Percentiles rank a stretch among this genome's conserved stretches.
Evolutionary conservation across 106 monocot species (phyloP).

Genomic region (Narthecium ossifragum): DNA sequence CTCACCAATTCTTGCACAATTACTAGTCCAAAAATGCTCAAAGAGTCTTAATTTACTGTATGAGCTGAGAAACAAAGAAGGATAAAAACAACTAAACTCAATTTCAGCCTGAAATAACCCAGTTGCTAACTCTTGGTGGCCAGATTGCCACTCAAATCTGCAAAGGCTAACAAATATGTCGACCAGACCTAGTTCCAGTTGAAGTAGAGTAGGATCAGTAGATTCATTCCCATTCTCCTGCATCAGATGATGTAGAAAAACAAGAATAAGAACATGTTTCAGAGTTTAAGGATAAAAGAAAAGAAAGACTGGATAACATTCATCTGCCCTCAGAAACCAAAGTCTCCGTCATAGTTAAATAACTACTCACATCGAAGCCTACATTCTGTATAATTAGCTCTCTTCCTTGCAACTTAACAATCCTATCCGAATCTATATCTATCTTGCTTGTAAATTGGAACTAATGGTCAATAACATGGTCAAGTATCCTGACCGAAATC

Average conservation of each 20-base stretch:
- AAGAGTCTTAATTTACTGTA: conserved; percentile 80
- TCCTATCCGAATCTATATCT: too few species aligned
- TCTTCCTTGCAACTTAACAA: too few species aligned
- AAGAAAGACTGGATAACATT: too few species aligned
- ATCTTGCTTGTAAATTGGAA: too few species aligned
- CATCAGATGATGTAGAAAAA: conserved; percentile 3
- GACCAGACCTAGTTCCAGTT: conserved; percentile 72
- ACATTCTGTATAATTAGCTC: too few species aligned
- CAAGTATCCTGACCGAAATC: too few species aligned
- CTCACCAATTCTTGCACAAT: conserved; percentile 77
- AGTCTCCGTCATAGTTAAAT: too few species aligned
- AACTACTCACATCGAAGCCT: too few species aligned
- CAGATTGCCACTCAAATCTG: conserved; percentile 95
- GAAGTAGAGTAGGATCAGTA: conserved; percentile 34
- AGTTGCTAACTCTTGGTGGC: conserved; percentile 79
- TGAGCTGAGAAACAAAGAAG: conserved; percentile 63
- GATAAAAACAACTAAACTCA: conserved; percentile 77
- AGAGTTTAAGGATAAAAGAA: background rate
- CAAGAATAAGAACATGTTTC: conserved; percentile 5
- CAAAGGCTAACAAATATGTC: conserved; percentile 87
- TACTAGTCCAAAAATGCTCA: conserved; percentile 91
- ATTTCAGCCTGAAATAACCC: conserved; percentile 90
- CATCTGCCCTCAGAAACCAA: too few species aligned
- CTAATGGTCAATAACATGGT: too few species aligned
- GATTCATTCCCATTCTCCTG: conserved; percentile 29